Base-by-base conservation (phyloP, 805 yeast genomes). In the Vanderwaltozyma polyspora region DNA sequence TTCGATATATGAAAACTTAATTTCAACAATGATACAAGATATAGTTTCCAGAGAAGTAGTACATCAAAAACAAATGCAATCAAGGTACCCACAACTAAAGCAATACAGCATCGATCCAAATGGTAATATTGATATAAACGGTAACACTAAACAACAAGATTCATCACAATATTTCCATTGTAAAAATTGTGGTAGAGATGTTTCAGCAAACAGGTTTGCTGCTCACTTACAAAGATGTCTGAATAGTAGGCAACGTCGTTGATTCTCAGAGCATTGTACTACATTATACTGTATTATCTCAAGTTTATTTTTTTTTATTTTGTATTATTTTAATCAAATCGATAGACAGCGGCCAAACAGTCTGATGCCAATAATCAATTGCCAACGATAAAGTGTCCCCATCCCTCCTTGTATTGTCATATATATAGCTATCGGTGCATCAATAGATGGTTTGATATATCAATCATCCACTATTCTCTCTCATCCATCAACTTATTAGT, bases 161-260 rank as follows among this genome's bases (percentile, higher is more conserved):
- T 52, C 57, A 4, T 51, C 61, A 11, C 48, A 46, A 19, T 85
- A 86, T 55, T 83, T 85, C 47, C 71, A 65, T 36, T 89, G 98
- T 59, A 67, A 69, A 4, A 79, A 81, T 44, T 89, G 98, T 57
- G 76, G 74, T 14, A 66, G 98, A 37, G 84, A 79, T 48, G 79
- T 89, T 6, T 89, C 95, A 1, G 95, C 94, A 1, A 79, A 83
- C 25, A 64, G 98, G 38, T 87, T 84, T 66, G 96, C 97, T 2
- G 86, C 83, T 28, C 98, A 89, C 59, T 68, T 89, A 21, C 93
- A 86, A 52, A 75, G 94, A 47, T 89, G 98, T 53, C 58, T 86
- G 17, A 83, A 84, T 29, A 81, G 95, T 10, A 69, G 82, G 38
- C 64, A 66, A 18, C 60, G 76, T 43, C 63, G 68, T 42, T 62